Conservation (phyloP, 73 alveolate genomes). For the Stentor coeruleus region DNA sequence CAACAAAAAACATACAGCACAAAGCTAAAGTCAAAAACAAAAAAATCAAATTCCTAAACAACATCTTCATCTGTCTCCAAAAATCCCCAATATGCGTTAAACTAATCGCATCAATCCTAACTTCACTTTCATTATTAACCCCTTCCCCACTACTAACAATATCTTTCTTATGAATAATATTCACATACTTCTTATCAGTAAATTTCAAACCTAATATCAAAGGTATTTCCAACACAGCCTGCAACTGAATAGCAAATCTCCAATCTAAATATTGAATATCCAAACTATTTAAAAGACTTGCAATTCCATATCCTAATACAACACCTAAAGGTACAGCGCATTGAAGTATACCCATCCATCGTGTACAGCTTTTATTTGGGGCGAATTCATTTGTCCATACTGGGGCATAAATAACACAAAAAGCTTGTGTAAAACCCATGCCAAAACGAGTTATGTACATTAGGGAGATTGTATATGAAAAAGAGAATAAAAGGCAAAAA, state of each 20-base stretch:
- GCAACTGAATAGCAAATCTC: background rate
- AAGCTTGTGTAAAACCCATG: conserved; percentile 40
- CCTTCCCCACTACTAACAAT: no score
- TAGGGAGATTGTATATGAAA: background rate
- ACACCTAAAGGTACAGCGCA: conserved; percentile 85
- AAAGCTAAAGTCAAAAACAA: conserved; percentile 66
- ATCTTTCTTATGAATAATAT: no score
- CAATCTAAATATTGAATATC: background rate
- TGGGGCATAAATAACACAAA: conserved; percentile 87
- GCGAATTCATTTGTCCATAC: conserved; percentile 94
- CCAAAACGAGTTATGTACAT: conserved; percentile 83
- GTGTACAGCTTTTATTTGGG: conserved; percentile 69
- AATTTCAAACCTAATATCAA: background rate
- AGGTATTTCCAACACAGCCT: background rate
- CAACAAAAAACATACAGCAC: conserved; percentile 82
- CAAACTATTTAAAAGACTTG: conserved; percentile 58
- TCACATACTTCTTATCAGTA: no score
- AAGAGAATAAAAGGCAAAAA: background rate
- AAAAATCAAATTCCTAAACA: conserved; percentile 50
- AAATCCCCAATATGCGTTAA: background rate
- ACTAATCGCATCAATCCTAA: background rate
- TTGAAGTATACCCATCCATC: conserved; percentile 94
- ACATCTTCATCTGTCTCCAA: background rate
- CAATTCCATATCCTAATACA: conserved; percentile 78
- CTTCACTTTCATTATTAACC: background rate